These are phyloP conservation scores for Trichophyton mentagrophytes DNA, from an alignment of 2,329 filamentous ascomycete genomes.

Conservation along the genomic window DNA sequence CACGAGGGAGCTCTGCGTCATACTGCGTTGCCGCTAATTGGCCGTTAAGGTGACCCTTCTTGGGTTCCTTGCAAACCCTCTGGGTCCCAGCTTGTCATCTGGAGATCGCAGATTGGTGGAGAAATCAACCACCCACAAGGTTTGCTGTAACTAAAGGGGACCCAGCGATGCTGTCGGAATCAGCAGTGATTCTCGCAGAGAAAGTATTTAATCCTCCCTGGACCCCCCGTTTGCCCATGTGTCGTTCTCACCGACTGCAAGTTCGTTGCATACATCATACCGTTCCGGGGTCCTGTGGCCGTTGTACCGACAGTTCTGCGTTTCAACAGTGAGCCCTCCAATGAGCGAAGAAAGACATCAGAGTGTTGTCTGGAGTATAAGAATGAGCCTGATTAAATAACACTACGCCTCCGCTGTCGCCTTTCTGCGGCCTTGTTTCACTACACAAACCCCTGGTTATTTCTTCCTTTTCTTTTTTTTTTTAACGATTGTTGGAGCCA, in stretches of 20 bases:
- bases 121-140: not conserved
- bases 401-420: not conserved
- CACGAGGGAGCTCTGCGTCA: not conserved
- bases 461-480: not conserved
- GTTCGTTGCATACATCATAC: not conserved
- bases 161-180: not conserved
- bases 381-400: conserved; percentile 2
- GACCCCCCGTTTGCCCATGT: not conserved
- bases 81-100: not conserved
- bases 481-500: not conserved
- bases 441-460: not conserved
- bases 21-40: not conserved
- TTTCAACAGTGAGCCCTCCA: not conserved
- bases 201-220: not conserved
- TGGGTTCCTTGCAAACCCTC: not conserved
- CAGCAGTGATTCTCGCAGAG: not conserved
- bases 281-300: not conserved
- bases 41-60: not conserved
- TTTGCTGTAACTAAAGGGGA: not conserved
- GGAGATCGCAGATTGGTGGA: conserved; percentile 3
- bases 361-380: not conserved
- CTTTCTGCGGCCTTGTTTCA: not conserved
- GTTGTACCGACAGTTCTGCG: not conserved
- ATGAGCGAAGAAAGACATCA: not conserved
- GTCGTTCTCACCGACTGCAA: not conserved